Base-by-base conservation (phyloP, 257 asterid species). In the Datura wrightii region DNA sequence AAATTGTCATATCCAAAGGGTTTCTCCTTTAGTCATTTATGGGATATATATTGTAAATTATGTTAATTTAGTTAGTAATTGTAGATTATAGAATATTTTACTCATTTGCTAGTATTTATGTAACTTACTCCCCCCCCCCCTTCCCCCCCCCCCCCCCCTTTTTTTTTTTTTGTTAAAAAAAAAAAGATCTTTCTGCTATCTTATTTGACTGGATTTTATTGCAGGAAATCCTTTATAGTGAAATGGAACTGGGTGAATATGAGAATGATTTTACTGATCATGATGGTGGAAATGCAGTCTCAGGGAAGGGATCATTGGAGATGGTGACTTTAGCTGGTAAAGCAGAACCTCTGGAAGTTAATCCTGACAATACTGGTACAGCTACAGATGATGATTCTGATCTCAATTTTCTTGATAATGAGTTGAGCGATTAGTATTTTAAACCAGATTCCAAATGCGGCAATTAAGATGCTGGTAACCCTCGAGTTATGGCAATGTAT, bases 181-280 rank as follows among this genome's bases (percentile, higher is more conserved):
- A n/a, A n/a, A n/a, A n/a, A n/a, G n/a, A n/a, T 56, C 50, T 37
- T 41, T 67, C 39, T 72, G 41, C 8, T 5, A 11, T 15, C n/a
- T 54, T 19, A 82, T 37, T 41, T 41, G n/a, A 24, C 56, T 62
- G 10, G 62, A 16, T 81, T 41, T 80, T 86, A 31, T 8, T 79
- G 89, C 93, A 94, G 98, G 97, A 93, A 85, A 87, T 90, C 79
- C 87, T 85, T 18, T 92, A 89, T 79, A 89, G 88, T 84, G 98
- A 93, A 50, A 89, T 88, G 91, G 98, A 92, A 83, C 94, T 90
- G 48, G 94, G 88, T 74, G 94, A 92, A 69, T 93, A 87, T 24
- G 98, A 88, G 90, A 91, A 91, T 71, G 97, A 93, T 63, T 62
- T 93, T 66, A 89, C 88, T 85, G 95, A 90, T 65, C 90, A 79